phyloP scores from a whole-genome alignment of 2,329 filamentous ascomycete genomes.

The Aaosphaeria arxii region DNA sequence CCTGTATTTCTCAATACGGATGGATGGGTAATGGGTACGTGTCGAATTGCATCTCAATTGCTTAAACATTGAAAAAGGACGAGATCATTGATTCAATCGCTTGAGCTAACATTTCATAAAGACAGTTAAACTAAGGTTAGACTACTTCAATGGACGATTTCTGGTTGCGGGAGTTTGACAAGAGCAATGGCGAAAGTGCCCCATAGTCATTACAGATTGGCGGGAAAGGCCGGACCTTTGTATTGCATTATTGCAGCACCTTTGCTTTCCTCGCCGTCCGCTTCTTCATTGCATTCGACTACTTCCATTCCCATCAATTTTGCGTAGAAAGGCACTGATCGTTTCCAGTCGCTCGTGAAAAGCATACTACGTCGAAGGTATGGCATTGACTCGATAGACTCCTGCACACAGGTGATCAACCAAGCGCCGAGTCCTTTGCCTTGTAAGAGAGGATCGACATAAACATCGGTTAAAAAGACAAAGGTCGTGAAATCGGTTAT shows the following conservation, averaged over 20 bases:
- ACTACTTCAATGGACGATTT: no score
- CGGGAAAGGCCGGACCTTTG: not conserved
- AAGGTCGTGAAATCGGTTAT: constrained; percentile 10
- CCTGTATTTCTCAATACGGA: no score
- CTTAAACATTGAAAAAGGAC: no score
- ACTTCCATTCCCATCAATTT: constrained; percentile 5
- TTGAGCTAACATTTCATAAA: no score
- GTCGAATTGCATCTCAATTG: no score
- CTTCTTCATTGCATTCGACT: not conserved
- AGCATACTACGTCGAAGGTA: constrained; percentile 7
- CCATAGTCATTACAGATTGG: not conserved
- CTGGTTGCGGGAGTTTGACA: no score
- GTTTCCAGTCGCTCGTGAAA: constrained; percentile 7
- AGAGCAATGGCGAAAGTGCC: no score
- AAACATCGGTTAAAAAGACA: constrained; percentile 9
- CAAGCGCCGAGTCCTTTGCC: constrained; percentile 7
- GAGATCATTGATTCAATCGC: no score
- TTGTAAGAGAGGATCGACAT: constrained; percentile 3
- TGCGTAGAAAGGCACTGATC: constrained; percentile 10
- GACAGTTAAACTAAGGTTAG: no score
- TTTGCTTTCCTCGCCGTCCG: not conserved
- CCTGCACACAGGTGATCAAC: constrained; percentile 6
- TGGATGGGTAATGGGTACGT: no score
- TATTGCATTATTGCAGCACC: constrained; percentile 5
- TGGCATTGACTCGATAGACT: constrained; percentile 7